phyloP scores from a whole-genome alignment of 257 asterid species.

The Solanum virginianum region DNA sequence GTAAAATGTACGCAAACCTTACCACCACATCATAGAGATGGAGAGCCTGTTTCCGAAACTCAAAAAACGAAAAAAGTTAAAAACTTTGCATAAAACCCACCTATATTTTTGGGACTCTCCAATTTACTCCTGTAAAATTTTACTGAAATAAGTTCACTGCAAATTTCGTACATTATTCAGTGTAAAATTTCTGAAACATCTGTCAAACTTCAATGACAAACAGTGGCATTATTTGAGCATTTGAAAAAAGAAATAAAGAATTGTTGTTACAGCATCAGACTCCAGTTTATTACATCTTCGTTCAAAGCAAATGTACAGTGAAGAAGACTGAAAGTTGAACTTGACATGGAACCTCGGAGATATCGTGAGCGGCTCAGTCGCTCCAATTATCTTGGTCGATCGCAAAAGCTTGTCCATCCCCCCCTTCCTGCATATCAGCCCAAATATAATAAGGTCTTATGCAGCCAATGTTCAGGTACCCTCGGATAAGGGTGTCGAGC shows the following conservation, averaged over 20 bases:
- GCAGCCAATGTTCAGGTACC: not conserved
- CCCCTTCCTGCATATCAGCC: conserved; percentile 38
- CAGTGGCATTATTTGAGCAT: not conserved
- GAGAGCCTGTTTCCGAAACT: too few relatives aligned
- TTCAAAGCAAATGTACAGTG: not conserved
- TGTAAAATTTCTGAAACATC: not conserved
- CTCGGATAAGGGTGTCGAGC: not conserved
- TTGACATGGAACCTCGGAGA: not conserved
- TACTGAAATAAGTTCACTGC: too few relatives aligned
- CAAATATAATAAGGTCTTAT: not conserved
- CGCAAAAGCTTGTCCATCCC: conserved; percentile 27
- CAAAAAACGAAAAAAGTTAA: too few relatives aligned
- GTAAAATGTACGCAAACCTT: too few relatives aligned
- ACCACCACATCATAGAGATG: too few relatives aligned
- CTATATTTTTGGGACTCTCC: not conserved
- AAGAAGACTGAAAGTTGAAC: not conserved
- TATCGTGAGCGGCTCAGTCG: conserved; percentile 29
- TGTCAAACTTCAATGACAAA: not conserved
- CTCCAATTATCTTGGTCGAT: conserved; percentile 86
- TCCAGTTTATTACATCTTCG: not conserved
- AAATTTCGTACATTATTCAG: not conserved
- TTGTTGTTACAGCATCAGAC: not conserved
- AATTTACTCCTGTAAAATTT: too few relatives aligned
- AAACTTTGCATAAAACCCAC: not conserved
- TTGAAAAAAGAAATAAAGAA: not conserved